A percentile compares a stretch with the other conserved stretches of the same genome.
phyloP scores from a whole-genome alignment of 2,329 filamentous ascomycete species.

The Lecanicillium sp. region DNA sequence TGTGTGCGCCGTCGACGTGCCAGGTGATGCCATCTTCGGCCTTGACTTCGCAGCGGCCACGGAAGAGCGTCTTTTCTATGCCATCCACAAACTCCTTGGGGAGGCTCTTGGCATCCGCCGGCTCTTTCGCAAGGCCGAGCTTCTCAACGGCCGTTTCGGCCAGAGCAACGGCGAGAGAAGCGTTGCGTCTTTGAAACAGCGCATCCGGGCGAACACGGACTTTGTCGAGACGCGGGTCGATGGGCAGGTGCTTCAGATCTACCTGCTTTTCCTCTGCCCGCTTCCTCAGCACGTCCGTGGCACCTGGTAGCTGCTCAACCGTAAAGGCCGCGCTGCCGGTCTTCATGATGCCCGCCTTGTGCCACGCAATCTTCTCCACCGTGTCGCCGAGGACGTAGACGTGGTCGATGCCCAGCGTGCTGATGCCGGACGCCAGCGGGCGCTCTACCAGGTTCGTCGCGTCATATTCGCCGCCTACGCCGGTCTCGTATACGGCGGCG shows the following conservation, averaged over 20 bases:
- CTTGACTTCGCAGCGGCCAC: slow-evolving; percentile 68
- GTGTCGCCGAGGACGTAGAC: slow-evolving; percentile 54
- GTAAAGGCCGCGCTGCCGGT: slow-evolving; percentile 49
- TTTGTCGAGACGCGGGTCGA: slow-evolving; percentile 36
- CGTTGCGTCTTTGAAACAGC: slow-evolving; percentile 52
- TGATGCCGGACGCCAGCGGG: slow-evolving; percentile 53
- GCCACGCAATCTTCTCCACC: slow-evolving; percentile 62
- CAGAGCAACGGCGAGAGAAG: slow-evolving; percentile 43
- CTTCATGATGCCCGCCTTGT: slow-evolving; percentile 68
- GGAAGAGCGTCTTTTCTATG: slow-evolving; percentile 66
- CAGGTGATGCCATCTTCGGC: slow-evolving; percentile 55
- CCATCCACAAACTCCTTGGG: slow-evolving; percentile 62
- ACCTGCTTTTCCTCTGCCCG: slow-evolving; percentile 48
- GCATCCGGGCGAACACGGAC: slow-evolving; percentile 46
- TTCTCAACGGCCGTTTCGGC: slow-evolving; percentile 40
- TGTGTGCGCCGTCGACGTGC: slow-evolving; percentile 93
- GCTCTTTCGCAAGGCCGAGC: slow-evolving; percentile 27
- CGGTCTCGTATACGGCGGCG: slow-evolving; percentile 57
- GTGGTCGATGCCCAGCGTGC: slow-evolving; percentile 63
- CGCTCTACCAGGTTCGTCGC: slow-evolving; percentile 58
- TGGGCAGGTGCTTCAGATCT: slow-evolving; percentile 34
- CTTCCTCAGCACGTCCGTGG: slow-evolving; percentile 35
- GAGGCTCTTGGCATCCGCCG: slow-evolving; percentile 27
- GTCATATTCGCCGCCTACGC: slow-evolving; percentile 61
- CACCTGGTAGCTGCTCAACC: slow-evolving; percentile 40